Conservation (phyloP, 805 yeast genomes). For the Alloascoidea africana region DNA sequence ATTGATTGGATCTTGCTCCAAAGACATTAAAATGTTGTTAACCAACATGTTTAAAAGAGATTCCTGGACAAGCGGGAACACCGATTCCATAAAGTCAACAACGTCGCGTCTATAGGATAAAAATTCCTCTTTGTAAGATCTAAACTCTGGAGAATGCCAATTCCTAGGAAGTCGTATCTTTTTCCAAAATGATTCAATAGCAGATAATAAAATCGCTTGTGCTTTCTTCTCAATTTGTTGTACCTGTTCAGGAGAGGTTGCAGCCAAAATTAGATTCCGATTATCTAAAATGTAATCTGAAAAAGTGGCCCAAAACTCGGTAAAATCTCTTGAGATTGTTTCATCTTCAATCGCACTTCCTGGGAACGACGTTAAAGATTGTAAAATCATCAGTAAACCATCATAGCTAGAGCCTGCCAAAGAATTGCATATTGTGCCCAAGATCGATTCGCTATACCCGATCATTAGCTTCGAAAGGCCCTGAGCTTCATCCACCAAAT, state of each 20-base stretch:
- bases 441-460: conserved; percentile 30
- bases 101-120: conserved; percentile 55
- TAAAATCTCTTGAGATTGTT: conserved; percentile 33
- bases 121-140: conserved; percentile 37
- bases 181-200: conserved; percentile 11
- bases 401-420: conserved; percentile 21
- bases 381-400: conserved; percentile 29
- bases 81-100: conserved; percentile 59
- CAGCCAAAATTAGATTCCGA: background rate
- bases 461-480: conserved; percentile 30
- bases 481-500: conserved; percentile 19
- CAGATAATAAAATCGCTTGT: conserved; percentile 7
- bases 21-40: conserved; percentile 17
- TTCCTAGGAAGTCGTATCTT: conserved; percentile 4
- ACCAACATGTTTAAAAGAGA: conserved; percentile 31
- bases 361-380: conserved; percentile 39
- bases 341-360: conserved; percentile 48
- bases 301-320: conserved; percentile 57
- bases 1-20: conserved; percentile 9
- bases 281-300: conserved; percentile 42
- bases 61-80: conserved; percentile 49
- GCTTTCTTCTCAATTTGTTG: background rate
- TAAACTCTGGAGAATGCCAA: background rate
- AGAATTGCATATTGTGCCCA: conserved; percentile 24
- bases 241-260: background rate